Percentiles rank a stretch among this genome's conserved stretches.
phyloP scores from a whole-genome alignment of 768 basidiomycete genomes.

The Multifurca ochricompacta region DNA sequence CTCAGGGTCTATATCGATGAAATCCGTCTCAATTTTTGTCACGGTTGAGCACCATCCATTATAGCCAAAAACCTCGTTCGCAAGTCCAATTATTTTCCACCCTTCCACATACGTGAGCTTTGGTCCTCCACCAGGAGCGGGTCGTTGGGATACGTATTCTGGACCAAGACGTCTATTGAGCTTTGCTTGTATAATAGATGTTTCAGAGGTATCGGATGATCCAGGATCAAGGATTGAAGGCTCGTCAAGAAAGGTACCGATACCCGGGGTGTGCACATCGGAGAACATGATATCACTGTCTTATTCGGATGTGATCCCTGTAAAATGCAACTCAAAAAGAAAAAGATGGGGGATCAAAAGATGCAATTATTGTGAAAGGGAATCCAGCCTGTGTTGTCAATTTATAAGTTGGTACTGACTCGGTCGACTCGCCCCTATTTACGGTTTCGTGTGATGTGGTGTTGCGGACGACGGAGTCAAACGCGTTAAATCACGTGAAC shows the following conservation, averaged over 20 bases:
- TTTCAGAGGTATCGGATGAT: constrained; percentile 36
- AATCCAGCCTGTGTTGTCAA: too few species aligned
- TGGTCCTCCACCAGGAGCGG: constrained; percentile 78
- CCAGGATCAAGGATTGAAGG: background rate
- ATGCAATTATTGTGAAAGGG: too few species aligned
- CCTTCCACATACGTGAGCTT: constrained; percentile 95
- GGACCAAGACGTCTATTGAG: constrained; percentile 87
- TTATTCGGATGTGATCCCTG: background rate
- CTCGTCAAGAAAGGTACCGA: background rate
- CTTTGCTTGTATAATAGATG: constrained; percentile 70
- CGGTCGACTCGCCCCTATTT: too few species aligned
- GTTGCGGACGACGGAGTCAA: too few species aligned
- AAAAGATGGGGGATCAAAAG: too few species aligned
- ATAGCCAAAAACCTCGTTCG: constrained; percentile 98
- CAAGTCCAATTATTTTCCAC: constrained; percentile 96
- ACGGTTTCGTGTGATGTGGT: too few species aligned
- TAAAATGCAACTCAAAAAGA: too few species aligned
- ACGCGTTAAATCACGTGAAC: too few species aligned
- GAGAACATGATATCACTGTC: constrained; percentile 17
- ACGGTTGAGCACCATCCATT: constrained; percentile 90
- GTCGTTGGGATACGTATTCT: constrained; percentile 83
- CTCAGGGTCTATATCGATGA: constrained; percentile 68
- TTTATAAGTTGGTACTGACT: too few species aligned
- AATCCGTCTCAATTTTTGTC: constrained; percentile 67
- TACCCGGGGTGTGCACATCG: constrained; percentile 9